Conservation (phyloP, 2,329 filamentous ascomycete genomes). For the Colletotrichum plurivorum region DNA sequence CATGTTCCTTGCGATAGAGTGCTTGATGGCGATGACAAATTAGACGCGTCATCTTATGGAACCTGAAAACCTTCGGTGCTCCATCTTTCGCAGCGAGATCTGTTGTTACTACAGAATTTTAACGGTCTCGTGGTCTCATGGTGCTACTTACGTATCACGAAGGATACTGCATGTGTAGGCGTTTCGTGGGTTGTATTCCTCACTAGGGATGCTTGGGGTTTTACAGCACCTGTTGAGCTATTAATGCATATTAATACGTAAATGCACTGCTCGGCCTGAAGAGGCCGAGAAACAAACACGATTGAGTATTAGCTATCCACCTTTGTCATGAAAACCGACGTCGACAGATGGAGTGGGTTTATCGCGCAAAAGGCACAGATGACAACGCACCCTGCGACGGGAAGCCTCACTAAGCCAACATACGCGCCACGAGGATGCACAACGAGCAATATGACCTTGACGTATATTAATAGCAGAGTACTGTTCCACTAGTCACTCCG, state of each 20-base stretch:
- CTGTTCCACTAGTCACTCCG: neutral
- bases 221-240: slow-evolving; percentile 21
- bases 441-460: neutral
- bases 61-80: slow-evolving; percentile 42
- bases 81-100: neutral
- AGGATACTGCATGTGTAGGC: slow-evolving; percentile 29
- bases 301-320: too few species aligned
- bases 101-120: neutral
- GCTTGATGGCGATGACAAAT: slow-evolving; percentile 68
- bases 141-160: neutral
- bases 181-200: slow-evolving; percentile 16
- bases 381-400: too few species aligned
- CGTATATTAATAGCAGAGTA: neutral
- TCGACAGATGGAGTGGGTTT: too few species aligned
- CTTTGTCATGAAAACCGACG: too few species aligned
- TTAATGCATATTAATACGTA: too few species aligned
- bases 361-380: too few species aligned
- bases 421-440: too few species aligned
- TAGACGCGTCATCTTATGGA: slow-evolving; percentile 64
- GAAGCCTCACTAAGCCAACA: too few species aligned
- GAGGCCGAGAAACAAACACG: neutral
- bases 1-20: slow-evolving; percentile 53
- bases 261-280: neutral
- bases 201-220: neutral
- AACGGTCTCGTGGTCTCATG: too few species aligned